Evolutionary conservation across 2,329 filamentous ascomycete genomes (phyloP).

Genomic region (Penicillium concentricum): DNA sequence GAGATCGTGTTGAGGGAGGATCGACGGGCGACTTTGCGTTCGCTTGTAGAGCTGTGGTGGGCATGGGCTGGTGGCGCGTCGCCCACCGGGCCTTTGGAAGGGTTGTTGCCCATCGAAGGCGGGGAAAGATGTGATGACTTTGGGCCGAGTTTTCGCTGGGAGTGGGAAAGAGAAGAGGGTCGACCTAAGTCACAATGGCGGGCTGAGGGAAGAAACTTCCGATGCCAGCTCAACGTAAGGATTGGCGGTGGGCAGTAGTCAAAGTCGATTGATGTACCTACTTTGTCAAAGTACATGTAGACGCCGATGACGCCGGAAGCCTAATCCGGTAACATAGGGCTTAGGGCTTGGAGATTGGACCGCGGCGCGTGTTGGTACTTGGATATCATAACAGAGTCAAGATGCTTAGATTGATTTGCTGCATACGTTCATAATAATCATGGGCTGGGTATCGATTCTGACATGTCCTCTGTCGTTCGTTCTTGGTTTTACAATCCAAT

Average conservation of each 20-base stretch:
- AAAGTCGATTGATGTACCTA: slow-evolving; percentile 8
- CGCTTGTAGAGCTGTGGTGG: slow-evolving; percentile 26
- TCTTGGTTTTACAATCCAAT: slow-evolving; percentile 9
- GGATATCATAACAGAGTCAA: slow-evolving; percentile 5
- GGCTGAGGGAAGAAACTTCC: slow-evolving; percentile 19
- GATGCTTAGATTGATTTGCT: background rate
- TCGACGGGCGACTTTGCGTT: slow-evolving; percentile 42
- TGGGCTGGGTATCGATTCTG: background rate
- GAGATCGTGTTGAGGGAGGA: slow-evolving; percentile 44
- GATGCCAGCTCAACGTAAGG: slow-evolving; percentile 16
- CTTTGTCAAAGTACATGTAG: slow-evolving; percentile 10
- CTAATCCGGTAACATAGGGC: slow-evolving; percentile 21
- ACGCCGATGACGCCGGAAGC: slow-evolving; percentile 21
- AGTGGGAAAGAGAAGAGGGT: slow-evolving; percentile 4
- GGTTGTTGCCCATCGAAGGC: slow-evolving; percentile 49
- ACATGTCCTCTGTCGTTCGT: slow-evolving; percentile 4
- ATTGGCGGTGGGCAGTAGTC: slow-evolving; percentile 8
- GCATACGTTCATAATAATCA: background rate
- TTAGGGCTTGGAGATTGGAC: slow-evolving; percentile 19
- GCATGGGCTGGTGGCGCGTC: slow-evolving; percentile 31
- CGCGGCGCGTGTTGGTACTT: slow-evolving; percentile 3
- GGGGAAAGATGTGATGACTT: slow-evolving; percentile 19
- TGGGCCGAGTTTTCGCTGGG: slow-evolving; percentile 8
- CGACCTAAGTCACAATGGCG: slow-evolving; percentile 17
- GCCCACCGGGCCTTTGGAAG: slow-evolving; percentile 44